Evolutionary conservation across 164 flowering plant species (phyloP).

Genomic region (Dillenia turbinata): DNA sequence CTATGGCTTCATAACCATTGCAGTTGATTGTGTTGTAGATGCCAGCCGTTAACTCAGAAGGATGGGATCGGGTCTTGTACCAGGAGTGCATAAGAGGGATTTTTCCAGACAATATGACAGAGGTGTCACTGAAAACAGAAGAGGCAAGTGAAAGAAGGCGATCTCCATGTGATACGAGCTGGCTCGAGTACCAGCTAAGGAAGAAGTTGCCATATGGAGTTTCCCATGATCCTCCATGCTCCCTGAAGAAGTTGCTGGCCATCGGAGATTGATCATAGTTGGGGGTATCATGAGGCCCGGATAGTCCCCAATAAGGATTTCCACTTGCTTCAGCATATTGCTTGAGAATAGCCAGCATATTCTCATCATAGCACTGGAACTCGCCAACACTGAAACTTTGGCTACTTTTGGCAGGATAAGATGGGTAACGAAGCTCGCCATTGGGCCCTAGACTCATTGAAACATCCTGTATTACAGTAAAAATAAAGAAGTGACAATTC

Average conservation of each 20-base stretch:
- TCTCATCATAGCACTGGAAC: conserved; percentile 84
- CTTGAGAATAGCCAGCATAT: conserved; percentile 67
- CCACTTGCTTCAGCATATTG: conserved; percentile 57
- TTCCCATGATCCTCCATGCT: conserved; percentile 89
- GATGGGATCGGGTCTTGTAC: conserved; percentile 63
- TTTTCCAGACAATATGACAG: conserved; percentile 44
- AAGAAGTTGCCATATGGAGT: conserved; percentile 82
- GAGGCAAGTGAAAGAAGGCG: conserved; percentile 68
- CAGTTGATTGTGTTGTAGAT: conserved; percentile 57
- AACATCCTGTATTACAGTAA: conserved; percentile 52
- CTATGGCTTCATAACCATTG: conserved; percentile 68
- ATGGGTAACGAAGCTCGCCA: conserved; percentile 93
- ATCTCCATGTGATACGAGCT: conserved; percentile 64
- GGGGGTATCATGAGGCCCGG: conserved; percentile 91
- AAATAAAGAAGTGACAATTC: not conserved
- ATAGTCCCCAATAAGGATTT: conserved; percentile 73
- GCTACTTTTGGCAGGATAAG: conserved; percentile 24
- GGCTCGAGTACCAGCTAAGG: conserved; percentile 85
- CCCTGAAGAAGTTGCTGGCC: conserved; percentile 51
- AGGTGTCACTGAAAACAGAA: conserved; percentile 29
- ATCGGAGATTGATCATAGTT: conserved; percentile 46
- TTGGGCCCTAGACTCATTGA: conserved; percentile 87
- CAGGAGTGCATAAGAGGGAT: conserved; percentile 66
- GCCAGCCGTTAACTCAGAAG: conserved; percentile 81
- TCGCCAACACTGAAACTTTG: conserved; percentile 60